A percentile compares a stretch with the other conserved stretches of the same genome.
Evolutionary conservation across 75 land plant genomes (phyloP).

Genomic region (Cryptomeria japonica): DNA sequence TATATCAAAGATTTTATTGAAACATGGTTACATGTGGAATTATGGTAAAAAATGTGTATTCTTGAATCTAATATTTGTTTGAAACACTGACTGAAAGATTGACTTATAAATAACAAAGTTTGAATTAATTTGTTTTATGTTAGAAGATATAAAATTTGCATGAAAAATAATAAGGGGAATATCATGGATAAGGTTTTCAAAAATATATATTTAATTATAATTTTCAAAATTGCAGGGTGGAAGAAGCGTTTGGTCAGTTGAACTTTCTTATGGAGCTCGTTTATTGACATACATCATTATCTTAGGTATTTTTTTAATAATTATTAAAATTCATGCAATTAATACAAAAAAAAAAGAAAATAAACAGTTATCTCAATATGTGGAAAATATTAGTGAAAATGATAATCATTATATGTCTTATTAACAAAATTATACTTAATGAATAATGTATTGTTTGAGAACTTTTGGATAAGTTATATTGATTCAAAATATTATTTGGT

Average conservation of each 20-base stretch:
- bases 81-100: neutral
- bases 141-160: no score
- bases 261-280: constrained; percentile 44
- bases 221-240: constrained; percentile 21
- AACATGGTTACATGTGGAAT: no score
- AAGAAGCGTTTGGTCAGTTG: constrained; percentile 27
- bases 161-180: no score
- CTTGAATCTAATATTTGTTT: neutral
- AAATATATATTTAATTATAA: neutral
- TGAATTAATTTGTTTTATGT: no score
- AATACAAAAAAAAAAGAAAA: no score
- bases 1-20: no score
- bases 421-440: no score
- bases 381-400: neutral
- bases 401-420: neutral
- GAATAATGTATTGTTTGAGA: neutral
- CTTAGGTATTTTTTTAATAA: constrained; percentile 25
- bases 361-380: neutral
- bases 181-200: neutral
- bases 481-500: neutral
- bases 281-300: constrained; percentile 35
- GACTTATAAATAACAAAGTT: no score
- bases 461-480: neutral
- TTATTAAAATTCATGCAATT: neutral
- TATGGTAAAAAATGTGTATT: neutral